Evolutionary conservation across 441 rosid species (phyloP), one percentile per base, ranked within the genome.

Genomic region (Pelargonium cotyledonis): DNA sequence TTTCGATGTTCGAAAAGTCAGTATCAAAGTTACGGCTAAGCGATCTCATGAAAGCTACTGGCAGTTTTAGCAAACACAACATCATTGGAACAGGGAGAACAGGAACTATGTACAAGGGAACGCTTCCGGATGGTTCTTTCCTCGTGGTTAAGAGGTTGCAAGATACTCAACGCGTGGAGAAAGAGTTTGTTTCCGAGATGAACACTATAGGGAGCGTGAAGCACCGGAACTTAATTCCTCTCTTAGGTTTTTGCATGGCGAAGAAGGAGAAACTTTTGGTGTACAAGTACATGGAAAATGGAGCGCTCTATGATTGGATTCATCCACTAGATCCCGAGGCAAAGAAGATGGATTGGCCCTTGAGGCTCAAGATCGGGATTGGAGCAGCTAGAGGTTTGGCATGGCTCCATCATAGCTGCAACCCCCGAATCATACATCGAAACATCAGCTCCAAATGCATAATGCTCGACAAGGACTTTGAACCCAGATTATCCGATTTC

Each of bases 251-350:
- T 5, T 53, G 58, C 19, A 53, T 53, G 58, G 58, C 58, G 3
- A 53, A 53, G 58, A 53, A 53, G 58, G 58, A 53, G 58, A 53
- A 53, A 15, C 19, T 53, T 15, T 53, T 53, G 58, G 58, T 53
- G 19, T 53, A 53, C 58, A 53, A 53, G 58, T 53, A 53, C 58
- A 53, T 53, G 58, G 58, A 53, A 4, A 8, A 53, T 5, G 58
- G 58, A 53, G 16, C 58, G 11, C 19, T 53, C 7, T 53, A 53
- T 8, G 58, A 53, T n/a, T 21, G 6, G 7, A 21, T 53, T 8
- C 58, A 53, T 15, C 58, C 58, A 19, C 8, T 53, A 15, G 58
- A 15, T 15, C 21, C 58, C 21, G 58, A 53, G 58, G 58, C 8
- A 8, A 53, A 53, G 11, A 53, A 53, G 58, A 53, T 53, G 58